Conservation (phyloP, 2,329 filamentous ascomycete species). For the Arthrinium phaeospermum region DNA sequence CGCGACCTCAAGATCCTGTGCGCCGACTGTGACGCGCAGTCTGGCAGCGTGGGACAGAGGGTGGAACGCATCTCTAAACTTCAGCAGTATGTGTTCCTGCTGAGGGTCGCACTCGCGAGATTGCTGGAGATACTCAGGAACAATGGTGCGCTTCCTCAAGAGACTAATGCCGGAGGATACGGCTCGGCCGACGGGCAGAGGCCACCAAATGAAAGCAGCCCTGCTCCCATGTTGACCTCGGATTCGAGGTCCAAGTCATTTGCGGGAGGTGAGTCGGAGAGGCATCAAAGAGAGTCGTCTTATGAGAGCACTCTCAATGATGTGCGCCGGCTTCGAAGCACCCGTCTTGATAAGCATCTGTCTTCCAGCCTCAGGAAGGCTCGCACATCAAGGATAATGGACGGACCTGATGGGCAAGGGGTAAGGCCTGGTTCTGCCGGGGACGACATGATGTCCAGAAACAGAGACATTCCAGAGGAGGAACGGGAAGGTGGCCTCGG, state of each 20-base stretch:
- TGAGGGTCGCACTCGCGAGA: conserved; percentile 88
- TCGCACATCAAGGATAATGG: conserved; percentile 89
- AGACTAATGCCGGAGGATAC: conserved; percentile 70
- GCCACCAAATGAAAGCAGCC: conserved; percentile 49
- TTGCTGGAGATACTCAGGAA: conserved; percentile 85
- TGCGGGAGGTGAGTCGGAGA: conserved; percentile 63
- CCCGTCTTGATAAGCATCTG: conserved; percentile 89
- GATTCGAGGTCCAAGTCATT: conserved; percentile 78
- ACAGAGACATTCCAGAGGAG: conserved; percentile 73
- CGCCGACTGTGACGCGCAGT: conserved; percentile 65
- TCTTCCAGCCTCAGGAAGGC: conserved; percentile 93
- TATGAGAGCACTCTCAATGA: conserved; percentile 97
- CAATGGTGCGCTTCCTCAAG: conserved; percentile 80
- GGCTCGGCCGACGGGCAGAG: conserved; percentile 70
- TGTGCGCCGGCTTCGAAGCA: conserved; percentile 88
- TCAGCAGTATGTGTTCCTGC: conserved; percentile 91
- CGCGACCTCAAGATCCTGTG: conserved; percentile 76
- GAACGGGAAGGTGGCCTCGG: conserved; percentile 74
- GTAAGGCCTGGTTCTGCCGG: conserved; percentile 76
- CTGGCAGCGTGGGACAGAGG: conserved; percentile 45
- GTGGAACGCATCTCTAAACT: conserved; percentile 83
- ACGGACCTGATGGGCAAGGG: conserved; percentile 75
- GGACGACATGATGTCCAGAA: conserved; percentile 57
- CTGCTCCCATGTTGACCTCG: conserved; percentile 61
- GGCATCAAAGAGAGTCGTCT: conserved; percentile 71